These are phyloP conservation scores for Wallacemonas sp. DNA, from an alignment of 208 protist genomes.

Conservation along the genomic window DNA sequence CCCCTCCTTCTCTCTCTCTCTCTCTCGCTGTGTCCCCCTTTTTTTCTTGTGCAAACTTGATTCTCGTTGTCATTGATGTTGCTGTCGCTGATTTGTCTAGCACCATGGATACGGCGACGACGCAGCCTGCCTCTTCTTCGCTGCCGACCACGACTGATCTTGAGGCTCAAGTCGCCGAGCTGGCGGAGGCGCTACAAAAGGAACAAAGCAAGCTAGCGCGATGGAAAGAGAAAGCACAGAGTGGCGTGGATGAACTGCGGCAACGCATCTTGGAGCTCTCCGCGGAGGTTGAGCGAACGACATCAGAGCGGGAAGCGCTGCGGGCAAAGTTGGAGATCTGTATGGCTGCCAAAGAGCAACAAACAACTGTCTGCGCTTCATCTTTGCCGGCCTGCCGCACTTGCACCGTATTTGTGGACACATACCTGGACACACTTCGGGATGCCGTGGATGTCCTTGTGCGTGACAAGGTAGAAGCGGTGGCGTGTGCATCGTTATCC, in stretches of 20 bases:
- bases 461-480: background rate
- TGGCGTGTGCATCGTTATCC: slow-evolving; percentile 12
- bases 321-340: background rate
- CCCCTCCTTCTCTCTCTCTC: no score
- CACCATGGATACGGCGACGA: no score
- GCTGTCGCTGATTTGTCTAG: no score
- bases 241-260: slow-evolving; percentile 70
- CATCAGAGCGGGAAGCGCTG: background rate
- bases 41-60: background rate
- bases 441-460: background rate
- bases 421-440: background rate
- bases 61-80: no score
- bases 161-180: slow-evolving; percentile 15
- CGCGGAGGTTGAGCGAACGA: slow-evolving; percentile 15
- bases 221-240: slow-evolving; percentile 81
- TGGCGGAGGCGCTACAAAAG: slow-evolving; percentile 49
- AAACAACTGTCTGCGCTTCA: background rate
- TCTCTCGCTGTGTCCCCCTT: no score
- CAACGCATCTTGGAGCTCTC: slow-evolving; percentile 59
- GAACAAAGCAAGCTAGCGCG: slow-evolving; percentile 51
- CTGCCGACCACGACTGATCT: background rate
- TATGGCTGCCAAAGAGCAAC: background rate
- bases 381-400: no score
- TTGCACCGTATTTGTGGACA: no score
- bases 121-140: no score